Conservation (phyloP, 2,329 filamentous ascomycete species). For the Colletotrichum karsti region DNA sequence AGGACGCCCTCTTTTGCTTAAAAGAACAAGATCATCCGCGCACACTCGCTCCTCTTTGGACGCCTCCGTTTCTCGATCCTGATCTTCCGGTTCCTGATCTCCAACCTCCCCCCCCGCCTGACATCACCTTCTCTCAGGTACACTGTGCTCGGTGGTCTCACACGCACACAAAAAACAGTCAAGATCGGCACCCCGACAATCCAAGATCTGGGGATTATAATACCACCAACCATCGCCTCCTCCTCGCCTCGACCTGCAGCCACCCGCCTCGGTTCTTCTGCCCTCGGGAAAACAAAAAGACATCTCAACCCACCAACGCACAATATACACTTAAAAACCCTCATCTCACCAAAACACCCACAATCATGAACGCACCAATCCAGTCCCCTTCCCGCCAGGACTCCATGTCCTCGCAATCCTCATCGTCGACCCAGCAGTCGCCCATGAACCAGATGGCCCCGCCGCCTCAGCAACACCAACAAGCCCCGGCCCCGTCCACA, state of each 20-base stretch:
- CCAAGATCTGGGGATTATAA: constrained; percentile 30
- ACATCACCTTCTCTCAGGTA: constrained; percentile 24
- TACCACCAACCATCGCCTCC: constrained; percentile 22
- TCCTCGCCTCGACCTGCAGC: not conserved
- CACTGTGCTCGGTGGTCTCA: constrained; percentile 12
- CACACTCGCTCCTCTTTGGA: not conserved
- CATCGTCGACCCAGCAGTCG: constrained; percentile 41
- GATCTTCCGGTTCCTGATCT: not conserved
- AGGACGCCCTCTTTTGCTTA: not conserved
- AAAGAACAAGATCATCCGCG: constrained; percentile 2
- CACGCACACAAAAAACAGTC: constrained; percentile 10
- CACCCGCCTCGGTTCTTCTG: not conserved
- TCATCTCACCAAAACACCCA: not conserved
- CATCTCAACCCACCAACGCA: not conserved
- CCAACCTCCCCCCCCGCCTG: constrained; percentile 10
- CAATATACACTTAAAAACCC: not conserved
- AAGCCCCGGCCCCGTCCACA: constrained; percentile 48
- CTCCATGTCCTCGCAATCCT: constrained; percentile 32
- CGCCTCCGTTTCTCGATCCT: not conserved
- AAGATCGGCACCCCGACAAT: constrained; percentile 21
- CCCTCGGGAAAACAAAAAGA: not conserved
- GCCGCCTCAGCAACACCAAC: constrained; percentile 36
- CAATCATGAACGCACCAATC: constrained; percentile 28
- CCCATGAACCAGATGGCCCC: constrained; percentile 32
- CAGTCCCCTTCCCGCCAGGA: constrained; percentile 21